phyloP scores from a whole-genome alignment of 2,329 filamentous ascomycete species.

The Fusarium praegraminearum region DNA sequence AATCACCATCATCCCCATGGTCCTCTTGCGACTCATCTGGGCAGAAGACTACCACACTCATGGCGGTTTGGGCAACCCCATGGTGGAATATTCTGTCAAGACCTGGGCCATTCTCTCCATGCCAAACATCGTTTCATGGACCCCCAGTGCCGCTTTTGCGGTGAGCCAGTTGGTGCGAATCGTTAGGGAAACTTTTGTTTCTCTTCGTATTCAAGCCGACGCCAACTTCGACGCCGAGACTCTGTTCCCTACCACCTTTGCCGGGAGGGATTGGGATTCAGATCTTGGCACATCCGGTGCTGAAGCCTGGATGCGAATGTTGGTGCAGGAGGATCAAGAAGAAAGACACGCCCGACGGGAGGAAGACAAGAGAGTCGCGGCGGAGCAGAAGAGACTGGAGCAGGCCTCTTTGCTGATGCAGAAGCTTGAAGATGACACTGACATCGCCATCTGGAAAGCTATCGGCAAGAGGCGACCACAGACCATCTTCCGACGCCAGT shows the following conservation, averaged over 20 bases:
- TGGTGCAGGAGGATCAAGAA: conserved; percentile 9
- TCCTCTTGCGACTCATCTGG: conserved; percentile 6
- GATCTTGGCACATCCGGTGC: conserved; percentile 6
- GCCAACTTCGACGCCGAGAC: conserved; percentile 5
- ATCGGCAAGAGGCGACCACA: conserved; percentile 1
- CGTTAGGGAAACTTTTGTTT: conserved; percentile 8
- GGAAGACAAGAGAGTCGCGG: background rate
- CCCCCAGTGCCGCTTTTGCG: conserved; percentile 1
- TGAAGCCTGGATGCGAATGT: conserved; percentile 19
- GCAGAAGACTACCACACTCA: background rate
- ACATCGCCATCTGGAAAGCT: conserved; percentile 4
- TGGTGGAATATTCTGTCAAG: conserved; percentile 6
- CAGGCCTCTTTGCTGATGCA: background rate
- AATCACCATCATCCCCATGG: background rate
- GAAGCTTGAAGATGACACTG: background rate
- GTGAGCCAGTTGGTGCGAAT: conserved; percentile 8
- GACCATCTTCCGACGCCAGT: background rate
- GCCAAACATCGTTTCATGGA: conserved; percentile 4
- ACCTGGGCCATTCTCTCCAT: conserved; percentile 11
- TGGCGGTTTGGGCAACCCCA: background rate
- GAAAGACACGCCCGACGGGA: background rate
- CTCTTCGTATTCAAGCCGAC: conserved; percentile 5
- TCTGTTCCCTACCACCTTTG: conserved; percentile 1
- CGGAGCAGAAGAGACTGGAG: background rate
- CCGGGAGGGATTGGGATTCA: background rate